Evolutionary conservation across 2,329 filamentous ascomycete species (phyloP).

Genomic region (Colletotrichum tropicale): DNA sequence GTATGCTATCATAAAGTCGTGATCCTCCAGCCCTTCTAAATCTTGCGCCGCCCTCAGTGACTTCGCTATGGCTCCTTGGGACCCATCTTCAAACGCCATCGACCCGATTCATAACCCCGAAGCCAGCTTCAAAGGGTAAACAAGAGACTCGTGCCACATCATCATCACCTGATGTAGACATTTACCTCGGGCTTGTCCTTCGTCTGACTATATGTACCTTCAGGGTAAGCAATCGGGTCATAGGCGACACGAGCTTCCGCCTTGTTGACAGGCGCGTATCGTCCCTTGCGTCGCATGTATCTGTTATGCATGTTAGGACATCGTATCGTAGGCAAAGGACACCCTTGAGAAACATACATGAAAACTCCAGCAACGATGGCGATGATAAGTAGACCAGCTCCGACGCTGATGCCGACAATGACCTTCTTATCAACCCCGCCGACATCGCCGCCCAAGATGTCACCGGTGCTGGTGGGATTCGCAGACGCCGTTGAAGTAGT

Average conservation of each 20-base stretch:
- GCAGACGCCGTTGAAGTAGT: not conserved
- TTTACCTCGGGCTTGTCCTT: not conserved
- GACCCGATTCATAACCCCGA: not conserved
- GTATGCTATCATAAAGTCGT: not conserved
- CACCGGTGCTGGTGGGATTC: not conserved
- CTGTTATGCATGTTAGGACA: not conserved
- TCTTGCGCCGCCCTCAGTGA: rapidly evolving
- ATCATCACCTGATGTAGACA: not conserved
- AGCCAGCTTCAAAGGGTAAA: not conserved
- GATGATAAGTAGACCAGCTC: slow-evolving; percentile 46
- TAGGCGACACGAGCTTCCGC: not conserved
- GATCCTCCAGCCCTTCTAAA: not conserved
- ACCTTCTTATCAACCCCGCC: slow-evolving; percentile 45
- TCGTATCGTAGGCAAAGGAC: rapidly evolving
- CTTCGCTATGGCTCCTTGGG: not conserved
- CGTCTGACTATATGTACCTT: not conserved
- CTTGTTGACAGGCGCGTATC: not conserved
- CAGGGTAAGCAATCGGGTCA: not conserved
- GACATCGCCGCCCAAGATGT: slow-evolving; percentile 27
- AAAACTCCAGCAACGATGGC: slow-evolving; percentile 27
- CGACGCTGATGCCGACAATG: slow-evolving; percentile 53
- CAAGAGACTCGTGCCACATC: rapidly evolving
- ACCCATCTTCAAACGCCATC: not conserved
- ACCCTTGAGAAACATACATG: not conserved
- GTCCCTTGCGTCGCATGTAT: not conserved